Percentiles rank a stretch among this genome's conserved stretches.
phyloP scores from a whole-genome alignment of 352 stramenopile species.

The Globisporangium iwayamae region DNA sequence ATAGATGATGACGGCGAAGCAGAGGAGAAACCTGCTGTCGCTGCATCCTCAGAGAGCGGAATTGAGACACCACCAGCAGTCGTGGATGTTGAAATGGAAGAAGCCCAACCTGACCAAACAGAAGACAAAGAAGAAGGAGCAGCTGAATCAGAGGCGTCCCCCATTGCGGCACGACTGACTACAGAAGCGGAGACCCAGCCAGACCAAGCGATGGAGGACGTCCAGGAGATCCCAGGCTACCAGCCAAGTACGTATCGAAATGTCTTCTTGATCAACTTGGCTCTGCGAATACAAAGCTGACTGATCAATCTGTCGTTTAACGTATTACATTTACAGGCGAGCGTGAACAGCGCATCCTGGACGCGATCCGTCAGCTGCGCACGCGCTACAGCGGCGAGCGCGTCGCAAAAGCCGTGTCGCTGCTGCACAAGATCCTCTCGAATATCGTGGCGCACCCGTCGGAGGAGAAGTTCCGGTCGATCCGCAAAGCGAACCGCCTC shows the following conservation, averaged over 20 bases:
- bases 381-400: slow-evolving; percentile 25
- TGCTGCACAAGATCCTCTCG: slow-evolving; percentile 68
- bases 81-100: slow-evolving; percentile 23
- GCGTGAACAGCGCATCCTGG: slow-evolving; percentile 49
- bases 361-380: slow-evolving; percentile 37
- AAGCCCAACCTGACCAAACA: not conserved
- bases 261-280: not conserved
- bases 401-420: slow-evolving; percentile 30
- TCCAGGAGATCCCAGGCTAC: slow-evolving; percentile 7
- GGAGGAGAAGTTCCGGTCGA: slow-evolving; percentile 58
- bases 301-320: not conserved
- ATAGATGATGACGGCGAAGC: not conserved
- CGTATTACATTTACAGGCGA: slow-evolving; percentile 29
- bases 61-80: not conserved
- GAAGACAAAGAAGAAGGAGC: not conserved
- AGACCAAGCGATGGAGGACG: slow-evolving; percentile 5
- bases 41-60: not conserved
- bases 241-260: slow-evolving; percentile 13
- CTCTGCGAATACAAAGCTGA: not conserved
- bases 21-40: not conserved
- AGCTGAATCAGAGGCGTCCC: not conserved
- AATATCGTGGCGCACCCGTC: slow-evolving; percentile 64
- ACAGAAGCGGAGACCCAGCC: not conserved
- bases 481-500: slow-evolving; percentile 63
- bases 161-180: not conserved